Percentiles rank a stretch among this genome's conserved stretches.
These are phyloP conservation scores for Starmerella riodocensis DNA, from an alignment of 805 yeast genomes.

Conservation along the genomic window DNA sequence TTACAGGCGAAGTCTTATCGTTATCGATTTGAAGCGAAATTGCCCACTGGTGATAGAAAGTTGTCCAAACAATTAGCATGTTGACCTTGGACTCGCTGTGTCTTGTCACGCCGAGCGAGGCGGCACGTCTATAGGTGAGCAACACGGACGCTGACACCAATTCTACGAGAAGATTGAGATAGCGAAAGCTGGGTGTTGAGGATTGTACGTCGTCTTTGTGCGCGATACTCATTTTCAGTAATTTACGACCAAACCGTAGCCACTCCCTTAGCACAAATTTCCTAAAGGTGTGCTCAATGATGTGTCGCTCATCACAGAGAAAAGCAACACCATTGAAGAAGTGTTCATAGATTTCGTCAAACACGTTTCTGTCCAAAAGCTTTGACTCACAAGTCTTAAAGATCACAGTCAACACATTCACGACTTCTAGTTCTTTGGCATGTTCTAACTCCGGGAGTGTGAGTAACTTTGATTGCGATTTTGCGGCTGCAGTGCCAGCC, in stretches of 20 bases:
- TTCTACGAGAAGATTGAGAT: not conserved
- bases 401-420: no score
- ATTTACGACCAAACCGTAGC: constrained; percentile 7
- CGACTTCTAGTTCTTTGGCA: no score
- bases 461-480: no score
- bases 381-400: not conserved
- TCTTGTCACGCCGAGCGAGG: not conserved
- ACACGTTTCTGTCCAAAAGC: not conserved
- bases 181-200: not conserved
- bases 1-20: not conserved
- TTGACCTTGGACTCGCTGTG: not conserved
- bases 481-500: no score
- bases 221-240: constrained; percentile 3
- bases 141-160: constrained; percentile 4
- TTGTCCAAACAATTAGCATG: constrained; percentile 7
- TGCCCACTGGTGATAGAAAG: constrained; percentile 8
- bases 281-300: constrained; percentile 4
- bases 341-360: constrained; percentile 14
- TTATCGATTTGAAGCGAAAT: constrained; percentile 11
- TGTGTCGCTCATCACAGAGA: constrained; percentile 16
- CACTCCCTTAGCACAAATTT: constrained; percentile 9
- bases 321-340: constrained; percentile 12
- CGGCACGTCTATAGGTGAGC: constrained; percentile 2
- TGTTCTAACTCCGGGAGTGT: no score
- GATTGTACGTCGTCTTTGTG: not conserved